These are phyloP conservation scores for Chondrostereum purpureum DNA, from an alignment of 1,284 basidiomycete genomes.

Conservation along the genomic window DNA sequence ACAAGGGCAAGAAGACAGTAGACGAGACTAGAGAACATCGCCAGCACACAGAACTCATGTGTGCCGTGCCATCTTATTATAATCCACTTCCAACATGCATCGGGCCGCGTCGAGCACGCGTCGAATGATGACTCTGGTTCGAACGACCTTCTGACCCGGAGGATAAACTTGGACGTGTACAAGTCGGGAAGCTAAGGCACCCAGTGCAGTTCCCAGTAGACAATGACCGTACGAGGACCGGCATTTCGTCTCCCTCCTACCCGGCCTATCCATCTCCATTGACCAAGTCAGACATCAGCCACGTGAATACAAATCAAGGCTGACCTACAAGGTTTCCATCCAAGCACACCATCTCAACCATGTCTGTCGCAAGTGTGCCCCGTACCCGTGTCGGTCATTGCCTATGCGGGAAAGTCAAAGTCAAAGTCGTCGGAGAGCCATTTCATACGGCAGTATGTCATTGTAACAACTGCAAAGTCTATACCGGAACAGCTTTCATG, in stretches of 20 bases:
- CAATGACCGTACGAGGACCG: background rate
- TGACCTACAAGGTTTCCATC: background rate
- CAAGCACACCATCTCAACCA: background rate
- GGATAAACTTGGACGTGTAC: background rate
- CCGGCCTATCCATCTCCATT: too few relatives aligned
- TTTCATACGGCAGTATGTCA: conserved; percentile 28
- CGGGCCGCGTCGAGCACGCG: background rate
- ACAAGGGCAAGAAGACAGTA: background rate
- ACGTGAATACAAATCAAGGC: too few relatives aligned
- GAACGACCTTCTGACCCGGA: background rate
- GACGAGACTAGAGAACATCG: background rate
- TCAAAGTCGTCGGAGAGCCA: conserved; percentile 27
- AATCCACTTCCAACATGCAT: background rate
- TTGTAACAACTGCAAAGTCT: conserved; percentile 32
- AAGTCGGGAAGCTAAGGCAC: too few relatives aligned
- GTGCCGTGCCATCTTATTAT: background rate
- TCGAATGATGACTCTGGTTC: background rate
- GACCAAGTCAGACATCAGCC: too few relatives aligned
- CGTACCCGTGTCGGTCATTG: conserved; percentile 23
- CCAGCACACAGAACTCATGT: background rate
- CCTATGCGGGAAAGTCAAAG: conserved; percentile 27
- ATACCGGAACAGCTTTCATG: conserved; percentile 30
- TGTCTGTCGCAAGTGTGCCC: too few relatives aligned
- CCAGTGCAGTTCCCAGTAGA: background rate
- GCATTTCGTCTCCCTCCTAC: too few relatives aligned